A percentile compares a stretch with the other conserved stretches of the same genome.
Conservation (phyloP, 2,329 filamentous ascomycete species). For the Lasiodiplodia sp. region DNA sequence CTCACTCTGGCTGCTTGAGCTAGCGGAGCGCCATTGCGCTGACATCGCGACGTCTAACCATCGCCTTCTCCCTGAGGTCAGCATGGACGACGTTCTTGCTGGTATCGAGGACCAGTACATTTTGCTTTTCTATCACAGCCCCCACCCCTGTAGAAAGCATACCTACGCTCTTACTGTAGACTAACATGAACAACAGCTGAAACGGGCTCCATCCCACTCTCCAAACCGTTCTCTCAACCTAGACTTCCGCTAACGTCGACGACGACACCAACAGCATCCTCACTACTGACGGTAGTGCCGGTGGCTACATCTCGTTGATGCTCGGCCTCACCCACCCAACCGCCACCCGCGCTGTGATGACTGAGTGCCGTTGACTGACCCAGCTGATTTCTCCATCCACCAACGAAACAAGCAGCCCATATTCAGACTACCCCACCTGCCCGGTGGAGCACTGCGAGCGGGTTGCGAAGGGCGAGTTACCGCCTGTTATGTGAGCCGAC, state of each 20-base stretch:
- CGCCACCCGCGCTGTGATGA: background rate
- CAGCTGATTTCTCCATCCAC: background rate
- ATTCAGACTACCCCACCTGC: background rate
- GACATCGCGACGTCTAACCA: conserved; percentile 59
- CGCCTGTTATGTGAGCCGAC: background rate
- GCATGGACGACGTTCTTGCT: conserved; percentile 54
- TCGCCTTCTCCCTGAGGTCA: conserved; percentile 59
- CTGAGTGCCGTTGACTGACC: background rate
- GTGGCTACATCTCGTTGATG: background rate
- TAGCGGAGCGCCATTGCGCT: conserved; percentile 49
- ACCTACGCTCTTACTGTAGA: too few relatives aligned
- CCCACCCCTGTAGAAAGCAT: too few relatives aligned
- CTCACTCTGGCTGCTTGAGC: conserved; percentile 45
- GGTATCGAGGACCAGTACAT: conserved; percentile 47
- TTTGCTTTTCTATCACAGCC: too few relatives aligned
- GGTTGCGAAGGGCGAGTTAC: background rate
- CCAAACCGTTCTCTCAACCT: background rate
- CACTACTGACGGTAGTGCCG: background rate
- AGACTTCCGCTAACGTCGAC: background rate
- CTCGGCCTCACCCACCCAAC: background rate
- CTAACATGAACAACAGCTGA: conserved; percentile 50
- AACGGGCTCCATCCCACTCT: conserved; percentile 46
- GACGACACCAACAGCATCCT: background rate
- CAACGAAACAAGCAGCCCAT: background rate
- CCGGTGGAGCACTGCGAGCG: background rate